A percentile compares a stretch with the other conserved stretches of the same genome.
These are phyloP conservation scores for Psilocybe mexicana DNA, from an alignment of 1,284 basidiomycete genomes.

Conservation along the genomic window DNA sequence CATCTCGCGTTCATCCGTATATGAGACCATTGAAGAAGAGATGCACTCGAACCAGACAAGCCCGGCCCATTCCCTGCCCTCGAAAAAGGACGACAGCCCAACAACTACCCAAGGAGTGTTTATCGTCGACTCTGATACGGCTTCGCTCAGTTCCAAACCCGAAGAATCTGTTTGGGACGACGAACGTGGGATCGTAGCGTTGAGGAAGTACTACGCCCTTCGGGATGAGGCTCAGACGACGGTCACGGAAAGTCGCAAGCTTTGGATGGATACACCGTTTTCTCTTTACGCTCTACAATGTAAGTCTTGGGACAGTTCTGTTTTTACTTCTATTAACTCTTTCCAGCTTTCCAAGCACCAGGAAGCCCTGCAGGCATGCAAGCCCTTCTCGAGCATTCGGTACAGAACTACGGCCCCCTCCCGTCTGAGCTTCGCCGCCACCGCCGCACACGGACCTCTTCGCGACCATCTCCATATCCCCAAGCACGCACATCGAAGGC, in stretches of 20 bases:
- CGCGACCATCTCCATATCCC: conserved; percentile 73
- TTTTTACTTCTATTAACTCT: neutral
- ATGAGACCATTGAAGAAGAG: conserved; percentile 80
- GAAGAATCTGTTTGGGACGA: conserved; percentile 53
- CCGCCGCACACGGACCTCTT: conserved; percentile 66
- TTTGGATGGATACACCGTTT: conserved; percentile 73
- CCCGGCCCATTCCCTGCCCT: conserved; percentile 30
- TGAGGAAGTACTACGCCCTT: conserved; percentile 69
- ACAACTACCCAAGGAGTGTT: conserved; percentile 47
- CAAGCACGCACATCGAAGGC: conserved; percentile 43
- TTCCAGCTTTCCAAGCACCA: conserved; percentile 70
- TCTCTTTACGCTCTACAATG: conserved; percentile 72
- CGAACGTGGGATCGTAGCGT: conserved; percentile 57
- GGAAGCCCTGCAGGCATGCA: conserved; percentile 63
- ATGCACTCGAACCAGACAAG: conserved; percentile 38
- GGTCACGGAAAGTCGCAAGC: conserved; percentile 63
- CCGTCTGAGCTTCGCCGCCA: conserved; percentile 65
- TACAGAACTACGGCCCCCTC: conserved; percentile 67
- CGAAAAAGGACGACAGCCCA: conserved; percentile 35
- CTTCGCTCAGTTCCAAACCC: conserved; percentile 43
- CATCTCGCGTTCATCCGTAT: conserved; percentile 66
- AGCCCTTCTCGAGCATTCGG: conserved; percentile 70
- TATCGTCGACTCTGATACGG: conserved; percentile 57
- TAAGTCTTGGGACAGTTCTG: conserved; percentile 38
- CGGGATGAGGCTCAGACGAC: conserved; percentile 67